These are phyloP conservation scores for Nothomitra cinnamomea DNA, from an alignment of 2,329 filamentous ascomycete species.

Conservation along the genomic window DNA sequence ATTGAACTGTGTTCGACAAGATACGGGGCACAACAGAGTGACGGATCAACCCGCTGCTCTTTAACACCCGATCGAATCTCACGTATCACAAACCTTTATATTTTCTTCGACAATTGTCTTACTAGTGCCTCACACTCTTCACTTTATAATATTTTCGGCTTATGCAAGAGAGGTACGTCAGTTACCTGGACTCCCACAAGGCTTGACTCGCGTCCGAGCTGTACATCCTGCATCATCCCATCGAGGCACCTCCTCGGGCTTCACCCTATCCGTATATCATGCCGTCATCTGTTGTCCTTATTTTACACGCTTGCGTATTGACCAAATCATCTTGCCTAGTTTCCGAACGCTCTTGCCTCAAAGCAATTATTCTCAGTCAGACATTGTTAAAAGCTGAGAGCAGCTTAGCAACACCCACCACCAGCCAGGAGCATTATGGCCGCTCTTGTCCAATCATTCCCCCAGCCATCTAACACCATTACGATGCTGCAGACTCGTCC, in stretches of 20 bases:
- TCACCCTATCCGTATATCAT: neutral
- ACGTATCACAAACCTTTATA: neutral
- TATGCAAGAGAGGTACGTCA: constrained; percentile 1
- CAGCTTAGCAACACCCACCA: neutral
- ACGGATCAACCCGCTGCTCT: neutral
- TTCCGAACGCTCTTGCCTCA: too few relatives aligned
- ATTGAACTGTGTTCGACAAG: neutral
- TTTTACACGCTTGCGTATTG: neutral
- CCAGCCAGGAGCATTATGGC: constrained; percentile 43
- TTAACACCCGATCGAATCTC: neutral
- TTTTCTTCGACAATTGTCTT: constrained; percentile 3
- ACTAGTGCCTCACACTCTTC: neutral
- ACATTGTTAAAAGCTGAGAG: neutral
- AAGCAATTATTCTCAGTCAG: neutral
- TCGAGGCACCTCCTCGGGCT: neutral
- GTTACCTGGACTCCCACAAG: neutral
- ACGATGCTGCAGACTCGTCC: constrained; percentile 62
- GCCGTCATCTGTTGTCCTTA: neutral
- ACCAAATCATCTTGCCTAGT: neutral
- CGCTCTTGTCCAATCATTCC: constrained; percentile 67
- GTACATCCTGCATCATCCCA: too few relatives aligned
- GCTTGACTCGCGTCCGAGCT: too few relatives aligned
- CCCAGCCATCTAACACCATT: constrained; percentile 55
- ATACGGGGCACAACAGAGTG: neutral
- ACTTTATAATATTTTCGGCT: constrained; percentile 1